phyloP scores from a whole-genome alignment of 176 grass and related monocot species.

The Eremochloa ophiuroides region DNA sequence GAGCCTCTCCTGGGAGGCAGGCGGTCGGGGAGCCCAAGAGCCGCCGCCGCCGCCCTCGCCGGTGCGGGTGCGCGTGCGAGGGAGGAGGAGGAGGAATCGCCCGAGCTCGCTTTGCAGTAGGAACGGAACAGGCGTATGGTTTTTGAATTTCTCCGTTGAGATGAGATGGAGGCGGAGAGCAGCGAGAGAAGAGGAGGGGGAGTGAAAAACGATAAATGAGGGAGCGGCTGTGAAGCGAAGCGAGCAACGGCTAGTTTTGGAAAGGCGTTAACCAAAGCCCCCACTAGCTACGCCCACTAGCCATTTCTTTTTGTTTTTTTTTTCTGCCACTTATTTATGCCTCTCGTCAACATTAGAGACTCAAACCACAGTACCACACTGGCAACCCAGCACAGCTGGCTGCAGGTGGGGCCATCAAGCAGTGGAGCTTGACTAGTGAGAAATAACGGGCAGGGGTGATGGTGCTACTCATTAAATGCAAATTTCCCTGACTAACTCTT shows the following conservation, averaged over 20 bases:
- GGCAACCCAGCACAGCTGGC: neutral
- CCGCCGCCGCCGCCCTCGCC: conserved; percentile 2
- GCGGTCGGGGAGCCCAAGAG: neutral
- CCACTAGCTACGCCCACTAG: neutral
- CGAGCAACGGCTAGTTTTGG: conserved; percentile 28
- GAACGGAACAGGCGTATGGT: neutral
- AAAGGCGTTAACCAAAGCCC: conserved; percentile 2
- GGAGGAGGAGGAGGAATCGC: neutral
- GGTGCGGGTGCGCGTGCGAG: neutral
- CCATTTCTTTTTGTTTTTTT: neutral
- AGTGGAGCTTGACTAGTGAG: neutral
- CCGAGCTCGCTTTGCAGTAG: neutral
- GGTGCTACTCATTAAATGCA: neutral
- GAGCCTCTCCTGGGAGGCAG: neutral
- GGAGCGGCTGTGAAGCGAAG: no score
- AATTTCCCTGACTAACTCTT: neutral
- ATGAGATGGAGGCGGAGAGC: no score
- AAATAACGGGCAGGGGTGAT: neutral
- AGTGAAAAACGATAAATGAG: neutral
- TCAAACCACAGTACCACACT: neutral
- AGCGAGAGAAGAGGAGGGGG: neutral
- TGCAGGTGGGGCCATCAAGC: neutral
- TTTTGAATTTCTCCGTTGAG: neutral
- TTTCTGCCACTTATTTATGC: neutral
- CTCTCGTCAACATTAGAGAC: neutral